phyloP scores from a whole-genome alignment of 2,329 filamentous ascomycete genomes.

The Penicillium sp. region DNA sequence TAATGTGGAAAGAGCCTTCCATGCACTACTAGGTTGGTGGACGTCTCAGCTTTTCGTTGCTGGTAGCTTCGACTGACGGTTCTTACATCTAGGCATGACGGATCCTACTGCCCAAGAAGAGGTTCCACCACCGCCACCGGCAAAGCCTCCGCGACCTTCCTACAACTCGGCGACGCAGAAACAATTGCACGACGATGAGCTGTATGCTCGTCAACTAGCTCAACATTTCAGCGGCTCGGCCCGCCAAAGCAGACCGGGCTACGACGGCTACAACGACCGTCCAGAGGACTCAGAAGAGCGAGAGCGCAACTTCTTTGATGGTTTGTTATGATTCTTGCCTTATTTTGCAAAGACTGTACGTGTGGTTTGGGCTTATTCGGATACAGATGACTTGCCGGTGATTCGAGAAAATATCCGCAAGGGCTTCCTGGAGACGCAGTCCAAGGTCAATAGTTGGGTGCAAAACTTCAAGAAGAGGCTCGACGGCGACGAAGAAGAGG shows the following conservation, averaged over 20 bases:
- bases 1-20: constrained; percentile 88
- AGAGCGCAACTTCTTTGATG: constrained; percentile 87
- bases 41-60: background rate
- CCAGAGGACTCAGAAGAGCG: constrained; percentile 55
- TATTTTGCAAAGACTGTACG: background rate
- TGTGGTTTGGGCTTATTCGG: constrained; percentile 12
- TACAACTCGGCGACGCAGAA: constrained; percentile 53
- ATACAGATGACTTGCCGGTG: constrained; percentile 77
- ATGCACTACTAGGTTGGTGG: constrained; percentile 74
- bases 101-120: constrained; percentile 69
- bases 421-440: constrained; percentile 91
- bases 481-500: constrained; percentile 77
- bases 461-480: constrained; percentile 87
- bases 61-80: background rate
- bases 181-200: constrained; percentile 86
- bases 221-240: constrained; percentile 69
- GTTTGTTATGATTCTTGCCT: constrained; percentile 28
- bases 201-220: constrained; percentile 86
- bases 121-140: constrained; percentile 68
- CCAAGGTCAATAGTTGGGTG: constrained; percentile 90
- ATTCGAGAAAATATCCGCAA: constrained; percentile 92
- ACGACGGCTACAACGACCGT: constrained; percentile 54
- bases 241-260: constrained; percentile 42
- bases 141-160: constrained; percentile 74
- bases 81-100: constrained; percentile 61